Evolutionary conservation across 148 eudicot species (phyloP), one percentile per base, ranked within the genome.

Genomic region (Vaccinium macrocarpon): DNA sequence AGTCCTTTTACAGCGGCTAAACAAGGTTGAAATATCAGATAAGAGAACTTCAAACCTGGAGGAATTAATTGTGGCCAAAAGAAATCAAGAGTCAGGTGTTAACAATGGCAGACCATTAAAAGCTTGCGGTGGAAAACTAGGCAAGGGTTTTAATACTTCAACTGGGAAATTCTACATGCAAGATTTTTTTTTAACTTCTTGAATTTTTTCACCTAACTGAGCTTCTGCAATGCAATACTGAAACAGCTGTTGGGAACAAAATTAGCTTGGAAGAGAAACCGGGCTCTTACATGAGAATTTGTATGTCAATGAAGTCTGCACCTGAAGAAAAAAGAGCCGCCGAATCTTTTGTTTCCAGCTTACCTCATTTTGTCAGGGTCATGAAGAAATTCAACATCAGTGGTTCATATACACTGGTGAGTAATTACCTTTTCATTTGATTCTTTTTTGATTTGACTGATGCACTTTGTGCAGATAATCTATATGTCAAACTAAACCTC

Each of bases 341-440:
- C 53, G 87, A 90, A 77, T 87, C 90, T 91, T 92, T 96, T 82
- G 86, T 93, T 75, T 94, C 99, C 35, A 88, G 70, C 72, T 91
- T 88, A 76, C 98, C 99, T 27, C 91, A 93, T 88, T 96, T 96
- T 88, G 93, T 93, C 77, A 87, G 91, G 85, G 90, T 92, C 84
- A 94, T 96, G 99, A 93, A 91, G 70, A 88, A 88, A 86, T 94
- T 95, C 83, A 92, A 94, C 86, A 85, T 93, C 84, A 90, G 89
- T 85, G 93, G 93, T 82, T 92, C 90, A 15, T 92, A 88, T 89
- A 94, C 97, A 13, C 85, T 96, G 93, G 99, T 96, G 87, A 90
- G 98, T 84, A 82, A 32, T 55, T 82, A 53, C 51, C 27, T 74
- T 76, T 79, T 49, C 13, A 29, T 56, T 81, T 80, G 19, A 55